Evolutionary conservation across 768 basidiomycete species (phyloP), one percentile per base, ranked within the genome.

Genomic region (Pulveroboletus frians): DNA sequence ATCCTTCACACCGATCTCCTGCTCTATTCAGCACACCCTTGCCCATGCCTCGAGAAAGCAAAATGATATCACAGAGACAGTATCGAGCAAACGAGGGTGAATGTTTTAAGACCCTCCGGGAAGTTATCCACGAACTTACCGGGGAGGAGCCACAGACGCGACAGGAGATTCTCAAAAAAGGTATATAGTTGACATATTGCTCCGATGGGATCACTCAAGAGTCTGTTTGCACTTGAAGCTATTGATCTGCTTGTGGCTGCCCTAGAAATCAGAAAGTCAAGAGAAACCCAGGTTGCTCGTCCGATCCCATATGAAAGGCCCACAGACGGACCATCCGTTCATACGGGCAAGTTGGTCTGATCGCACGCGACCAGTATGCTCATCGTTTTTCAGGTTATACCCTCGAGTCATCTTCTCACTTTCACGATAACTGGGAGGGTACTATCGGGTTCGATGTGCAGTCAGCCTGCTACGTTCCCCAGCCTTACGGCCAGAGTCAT

Each of bases 21-120:
- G 2, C 15, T 30, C 20, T 37, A 18, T 27, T 43, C 3, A 9
- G n/a, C 10, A 1, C 49, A 17, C 14, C 38, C 26, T 27, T 30
- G 1, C 27, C 49, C 9, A 21, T 26, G 14, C 17, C 54, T 27
- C 60, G 50, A 40, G 45, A 41, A 8, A 52, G 26, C 30, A 65
- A 57, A 37, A 52, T 38, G 31, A 30, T 42, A 2, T 29, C 34
- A 6, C 65, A 65, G 18, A 51, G 50, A 23, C 53, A 36, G 20
- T 65, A 64, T 21, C 57, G 64, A 21, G 47, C 43, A 20, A 58
- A 55, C 35, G 64, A 65, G 32, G 37, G 49, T 9, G 56, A 66
- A 26, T 50, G 47, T 18, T 60, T 65, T 45, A 43, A 46, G n/a
- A 20, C 21, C 4, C 64, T 65, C 26, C 57, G 59, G 14, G 39